Conservation (phyloP, 2,329 filamentous ascomycete species). For the Colletotrichum aenigma region DNA sequence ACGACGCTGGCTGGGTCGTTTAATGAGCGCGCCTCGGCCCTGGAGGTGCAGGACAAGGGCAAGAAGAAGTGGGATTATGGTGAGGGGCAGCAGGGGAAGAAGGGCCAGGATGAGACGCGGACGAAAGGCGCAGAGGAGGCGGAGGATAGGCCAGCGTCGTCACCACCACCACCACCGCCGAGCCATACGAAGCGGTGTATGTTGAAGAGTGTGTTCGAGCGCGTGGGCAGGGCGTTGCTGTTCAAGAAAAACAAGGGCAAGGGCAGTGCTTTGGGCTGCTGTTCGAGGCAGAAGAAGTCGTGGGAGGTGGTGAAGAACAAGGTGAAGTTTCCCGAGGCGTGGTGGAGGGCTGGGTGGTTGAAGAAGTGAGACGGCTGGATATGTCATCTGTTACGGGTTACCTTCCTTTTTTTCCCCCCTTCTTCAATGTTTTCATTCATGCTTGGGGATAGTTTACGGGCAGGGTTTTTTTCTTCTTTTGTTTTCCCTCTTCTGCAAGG, state of each 20-base stretch:
- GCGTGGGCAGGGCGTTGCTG: background rate
- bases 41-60: background rate
- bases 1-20: background rate
- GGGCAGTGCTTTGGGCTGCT: background rate
- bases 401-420: accelerated
- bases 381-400: background rate
- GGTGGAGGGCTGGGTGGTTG: background rate
- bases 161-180: background rate
- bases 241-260: background rate
- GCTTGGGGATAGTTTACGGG: no score
- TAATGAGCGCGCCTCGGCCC: background rate
- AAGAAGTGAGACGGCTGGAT: background rate
- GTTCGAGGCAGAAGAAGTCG: background rate
- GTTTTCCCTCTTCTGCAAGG: accelerated
- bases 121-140: background rate
- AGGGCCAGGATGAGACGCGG: background rate
- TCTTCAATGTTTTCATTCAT: no score
- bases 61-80: background rate
- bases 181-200: background rate
- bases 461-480: no score
- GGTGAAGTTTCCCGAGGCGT: slow-evolving; percentile 1
- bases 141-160: background rate
- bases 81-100: background rate
- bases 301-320: background rate
- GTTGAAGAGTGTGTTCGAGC: background rate